These are phyloP conservation scores for Evernia prunastri DNA, from an alignment of 495 filamentous ascomycete genomes.

Conservation along the genomic window DNA sequence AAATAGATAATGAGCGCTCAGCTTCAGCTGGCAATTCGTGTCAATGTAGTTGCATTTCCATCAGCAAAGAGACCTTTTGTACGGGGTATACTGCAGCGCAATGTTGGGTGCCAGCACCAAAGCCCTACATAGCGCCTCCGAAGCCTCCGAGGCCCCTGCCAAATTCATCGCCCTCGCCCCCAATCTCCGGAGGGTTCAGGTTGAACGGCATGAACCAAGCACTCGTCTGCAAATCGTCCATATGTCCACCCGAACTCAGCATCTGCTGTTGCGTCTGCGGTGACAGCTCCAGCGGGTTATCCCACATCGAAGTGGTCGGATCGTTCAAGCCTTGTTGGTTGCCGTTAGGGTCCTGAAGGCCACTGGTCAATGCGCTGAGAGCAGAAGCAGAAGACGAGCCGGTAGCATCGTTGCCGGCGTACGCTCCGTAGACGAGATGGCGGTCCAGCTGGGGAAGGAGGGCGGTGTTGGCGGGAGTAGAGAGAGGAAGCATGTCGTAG, in stretches of 20 bases:
- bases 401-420: slow-evolving; percentile 54
- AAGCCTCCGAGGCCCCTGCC: slow-evolving; percentile 21
- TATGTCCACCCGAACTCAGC: slow-evolving; percentile 10
- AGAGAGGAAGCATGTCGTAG: slow-evolving; percentile 37
- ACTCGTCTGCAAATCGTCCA: slow-evolving; percentile 43
- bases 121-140: neutral
- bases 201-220: slow-evolving; percentile 98
- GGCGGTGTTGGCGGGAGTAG: slow-evolving; percentile 39
- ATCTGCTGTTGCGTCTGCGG: slow-evolving; percentile 17
- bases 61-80: neutral
- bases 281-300: slow-evolving; percentile 14
- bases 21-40: neutral
- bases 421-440: slow-evolving; percentile 73
- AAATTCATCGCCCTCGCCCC: slow-evolving; percentile 41
- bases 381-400: slow-evolving; percentile 25
- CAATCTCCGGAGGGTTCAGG: slow-evolving; percentile 63
- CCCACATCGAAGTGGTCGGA: slow-evolving; percentile 16
- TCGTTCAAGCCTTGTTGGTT: slow-evolving; percentile 11
- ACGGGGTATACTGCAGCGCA: neutral
- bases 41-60: neutral
- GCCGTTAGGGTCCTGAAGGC: slow-evolving; percentile 9
- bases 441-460: slow-evolving; percentile 60
- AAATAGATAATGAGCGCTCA: neutral
- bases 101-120: neutral
- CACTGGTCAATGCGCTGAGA: slow-evolving; percentile 20